phyloP scores from a whole-genome alignment of 306 rosid species.

The Parietaria judaica region DNA sequence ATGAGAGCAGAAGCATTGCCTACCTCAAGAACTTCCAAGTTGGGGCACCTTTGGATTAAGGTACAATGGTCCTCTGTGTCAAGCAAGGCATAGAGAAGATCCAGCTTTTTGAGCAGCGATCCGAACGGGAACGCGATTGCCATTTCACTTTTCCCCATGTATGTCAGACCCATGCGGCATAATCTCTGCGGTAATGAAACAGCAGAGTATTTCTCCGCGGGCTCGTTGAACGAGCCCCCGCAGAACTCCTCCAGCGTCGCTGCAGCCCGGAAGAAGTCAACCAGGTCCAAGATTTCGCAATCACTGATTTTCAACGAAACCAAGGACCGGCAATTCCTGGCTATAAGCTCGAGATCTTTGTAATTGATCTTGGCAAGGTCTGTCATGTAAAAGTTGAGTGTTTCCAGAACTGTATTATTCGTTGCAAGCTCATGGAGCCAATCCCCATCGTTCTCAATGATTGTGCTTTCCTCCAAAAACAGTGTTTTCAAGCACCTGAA shows the following conservation, averaged over 20 bases:
- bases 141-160: slow-evolving; percentile 71
- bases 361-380: slow-evolving; percentile 41
- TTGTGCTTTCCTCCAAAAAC: slow-evolving; percentile 77
- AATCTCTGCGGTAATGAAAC: slow-evolving; percentile 55
- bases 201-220: slow-evolving; percentile 40
- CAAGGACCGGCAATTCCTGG: slow-evolving; percentile 66
- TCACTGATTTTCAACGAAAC: slow-evolving; percentile 69
- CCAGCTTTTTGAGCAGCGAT: slow-evolving; percentile 54
- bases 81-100: slow-evolving; percentile 78
- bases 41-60: slow-evolving; percentile 79
- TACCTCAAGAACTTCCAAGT: slow-evolving; percentile 87
- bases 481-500: slow-evolving; percentile 64
- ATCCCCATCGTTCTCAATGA: slow-evolving; percentile 55
- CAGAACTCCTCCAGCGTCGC: slow-evolving; percentile 69
- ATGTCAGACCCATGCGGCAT: slow-evolving; percentile 64
- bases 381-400: slow-evolving; percentile 78
- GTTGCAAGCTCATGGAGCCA: slow-evolving; percentile 86
- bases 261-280: slow-evolving; percentile 61
- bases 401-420: slow-evolving; percentile 78
- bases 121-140: slow-evolving; percentile 70
- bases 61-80: slow-evolving; percentile 86
- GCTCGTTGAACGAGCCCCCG: slow-evolving; percentile 66
- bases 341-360: slow-evolving; percentile 83
- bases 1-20: neutral
- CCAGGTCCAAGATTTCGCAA: slow-evolving; percentile 58